Evolutionary conservation across 257 asterid genomes (phyloP), one percentile per base, ranked within the genome.

Genomic region (Lithospermum erythrorhizon): DNA sequence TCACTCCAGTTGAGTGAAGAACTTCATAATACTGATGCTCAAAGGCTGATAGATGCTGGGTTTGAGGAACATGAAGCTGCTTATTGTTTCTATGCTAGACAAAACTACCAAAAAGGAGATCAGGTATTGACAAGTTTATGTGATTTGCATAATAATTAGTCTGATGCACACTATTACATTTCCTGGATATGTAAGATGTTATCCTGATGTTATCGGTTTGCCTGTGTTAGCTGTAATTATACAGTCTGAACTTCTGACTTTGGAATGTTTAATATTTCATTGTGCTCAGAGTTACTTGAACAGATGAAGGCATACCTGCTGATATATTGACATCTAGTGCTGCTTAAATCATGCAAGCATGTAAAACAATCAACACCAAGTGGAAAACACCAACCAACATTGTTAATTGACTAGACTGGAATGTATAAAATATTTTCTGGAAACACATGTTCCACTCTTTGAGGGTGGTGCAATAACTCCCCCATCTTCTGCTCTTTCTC

Each of bases 81-180:
- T 67, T 90, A 90, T 74, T 83, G 94, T 64, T 87, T 90, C 75
- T 81, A 79, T 65, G 87, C 98, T 68, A 76, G 82, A 73, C 78
- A 77, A 76, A 73, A 82, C 81, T 87, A 90, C 59, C 72, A 70
- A 62, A 75, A 77, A 71, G 90, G 94, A 73, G 96, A 87, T 53
- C 98, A 87, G 90, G 98, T 90, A 75, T 58, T 68, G 49, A 65
- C 75, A 56, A 24, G 5, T 20, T 52, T 63, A 35, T 30, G 20
- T 6, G 27, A 16, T 9, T 8, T 21, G 14, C 16, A 2, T 37
- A 37, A 37, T 37, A 37, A 37, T 11, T 7, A 0, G 18, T 11
- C 18, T 41, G 49, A 41, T 41, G 49, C 49, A 41, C 18, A 41
- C 14, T 41, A 41, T 41, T 41, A 14, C 9, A 37, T 11, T 41